Conservation (phyloP, 768 basidiomycete genomes). For the Auricularia sp. region DNA sequence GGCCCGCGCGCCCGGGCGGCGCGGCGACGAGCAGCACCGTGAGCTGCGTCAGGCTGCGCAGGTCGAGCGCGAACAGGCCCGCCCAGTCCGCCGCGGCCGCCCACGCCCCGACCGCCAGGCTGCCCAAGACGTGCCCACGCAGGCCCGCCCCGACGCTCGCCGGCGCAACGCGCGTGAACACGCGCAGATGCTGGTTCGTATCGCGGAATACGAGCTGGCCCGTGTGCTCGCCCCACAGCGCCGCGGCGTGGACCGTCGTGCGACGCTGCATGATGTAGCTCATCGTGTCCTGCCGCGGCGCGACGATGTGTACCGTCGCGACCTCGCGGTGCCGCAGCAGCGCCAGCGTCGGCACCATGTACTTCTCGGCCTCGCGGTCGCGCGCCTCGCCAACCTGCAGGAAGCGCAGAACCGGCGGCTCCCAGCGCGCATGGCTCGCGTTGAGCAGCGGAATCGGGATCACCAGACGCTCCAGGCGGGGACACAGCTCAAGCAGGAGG, state of each 20-base stretch:
- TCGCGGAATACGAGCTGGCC: background rate
- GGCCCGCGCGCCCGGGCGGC: background rate
- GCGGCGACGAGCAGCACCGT: background rate
- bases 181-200: background rate
- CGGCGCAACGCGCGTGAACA: background rate
- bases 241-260: background rate
- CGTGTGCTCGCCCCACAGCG: background rate
- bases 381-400: background rate
- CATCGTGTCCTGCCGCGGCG: background rate
- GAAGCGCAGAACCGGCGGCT: background rate
- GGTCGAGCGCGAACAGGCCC: background rate
- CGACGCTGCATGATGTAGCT: background rate
- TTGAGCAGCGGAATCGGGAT: background rate
- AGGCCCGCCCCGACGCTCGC: background rate
- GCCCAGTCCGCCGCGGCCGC: background rate
- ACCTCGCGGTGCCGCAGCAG: background rate
- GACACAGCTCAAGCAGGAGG: background rate
- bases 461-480: background rate
- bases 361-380: background rate
- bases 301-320: background rate
- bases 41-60: background rate
- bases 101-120: background rate
- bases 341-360: background rate
- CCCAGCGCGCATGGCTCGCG: background rate
- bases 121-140: background rate